Base-by-base conservation (phyloP, 2,329 filamentous ascomycete species). In the Cladosporium phlei region DNA sequence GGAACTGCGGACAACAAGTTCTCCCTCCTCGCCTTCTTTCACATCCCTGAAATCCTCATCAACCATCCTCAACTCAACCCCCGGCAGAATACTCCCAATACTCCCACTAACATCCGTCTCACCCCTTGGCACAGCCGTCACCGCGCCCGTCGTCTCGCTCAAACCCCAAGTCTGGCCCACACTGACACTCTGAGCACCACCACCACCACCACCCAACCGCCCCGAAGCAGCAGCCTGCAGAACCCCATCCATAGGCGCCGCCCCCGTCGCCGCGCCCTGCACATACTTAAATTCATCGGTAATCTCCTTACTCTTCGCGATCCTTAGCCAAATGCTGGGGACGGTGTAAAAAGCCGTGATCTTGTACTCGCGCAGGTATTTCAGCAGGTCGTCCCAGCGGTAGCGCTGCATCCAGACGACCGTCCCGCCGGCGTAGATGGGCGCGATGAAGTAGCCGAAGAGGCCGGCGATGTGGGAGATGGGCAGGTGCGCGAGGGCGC, bases 381-480 rank as follows among this genome's bases (percentile, higher is more conserved):
- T 48, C 9, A 69, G 55, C 46, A 69, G 61, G 5, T 58, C 56
- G 7, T 51, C 35, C 55, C 62, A 67, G 37, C 58, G 56, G 56
- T 70, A 70, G n/a, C 55, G 54, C 3, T 63, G 57, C 67, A 70
- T 69, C 58, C 66, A 65, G 48, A 61, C 65, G 30, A 62, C 64
- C 2, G 63, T 65, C 3, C 61, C 62, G 2, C 56, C 54, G 5
- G 57, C 62, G 34, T 61, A 61, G 2, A 60, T 54, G 2, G 66
- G 64, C 1, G 58, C 59, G n/a, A 64, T 60, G 48, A 69, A 62
- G 30, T 65, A 66, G 59, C 65, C 67, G 16, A 68, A 60, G 32
- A 69, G 60, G 8, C 85, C 85, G 58, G 94, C 95, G 51, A 95
- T 90, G 62, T 95, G 89, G 67, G 88, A 95, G 63, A 95, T 91